Evolutionary conservation across 345 rosid species (phyloP).

Genomic region (Streptanthus diversifolius): DNA sequence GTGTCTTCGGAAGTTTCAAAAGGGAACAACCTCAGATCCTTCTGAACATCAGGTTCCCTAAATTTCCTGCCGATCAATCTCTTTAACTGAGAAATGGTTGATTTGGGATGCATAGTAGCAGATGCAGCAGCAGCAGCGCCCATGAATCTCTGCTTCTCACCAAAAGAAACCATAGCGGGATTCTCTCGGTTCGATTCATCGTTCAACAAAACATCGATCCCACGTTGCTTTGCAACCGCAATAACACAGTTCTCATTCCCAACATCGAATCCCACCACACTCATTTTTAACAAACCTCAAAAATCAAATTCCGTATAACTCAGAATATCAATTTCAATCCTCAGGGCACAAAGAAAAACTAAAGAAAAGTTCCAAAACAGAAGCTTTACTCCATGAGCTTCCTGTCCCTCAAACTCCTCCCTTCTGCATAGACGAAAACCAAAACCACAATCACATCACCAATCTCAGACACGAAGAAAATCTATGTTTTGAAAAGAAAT

Average conservation of each 20-base stretch:
- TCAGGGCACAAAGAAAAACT: background rate
- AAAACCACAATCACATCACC: slow-evolving; percentile 9
- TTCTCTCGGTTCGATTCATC: slow-evolving; percentile 73
- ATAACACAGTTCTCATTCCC: slow-evolving; percentile 83
- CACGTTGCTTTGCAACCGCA: slow-evolving; percentile 62
- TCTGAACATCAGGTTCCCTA: slow-evolving; percentile 46
- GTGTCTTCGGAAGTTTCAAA: slow-evolving; percentile 43
- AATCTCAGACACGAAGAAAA: slow-evolving; percentile 3
- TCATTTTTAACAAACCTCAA: slow-evolving; percentile 41
- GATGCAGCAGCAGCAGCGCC: slow-evolving; percentile 84
- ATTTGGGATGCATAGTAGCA: slow-evolving; percentile 69
- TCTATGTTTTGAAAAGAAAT: background rate
- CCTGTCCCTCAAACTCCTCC: background rate
- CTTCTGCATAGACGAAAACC: slow-evolving; percentile 13
- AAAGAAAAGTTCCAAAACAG: background rate
- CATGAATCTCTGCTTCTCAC: slow-evolving; percentile 80
- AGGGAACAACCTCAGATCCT: slow-evolving; percentile 53
- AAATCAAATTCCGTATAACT: background rate
- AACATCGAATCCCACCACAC: slow-evolving; percentile 73
- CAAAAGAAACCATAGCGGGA: slow-evolving; percentile 67
- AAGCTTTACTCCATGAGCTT: slow-evolving; percentile 8
- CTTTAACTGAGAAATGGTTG: slow-evolving; percentile 69
- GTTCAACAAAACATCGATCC: slow-evolving; percentile 70
- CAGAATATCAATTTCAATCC: background rate
- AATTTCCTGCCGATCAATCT: slow-evolving; percentile 55